Evolutionary conservation across 345 rosid species (phyloP), one percentile per base, ranked within the genome.

Genomic region (Corchorus capsularis): DNA sequence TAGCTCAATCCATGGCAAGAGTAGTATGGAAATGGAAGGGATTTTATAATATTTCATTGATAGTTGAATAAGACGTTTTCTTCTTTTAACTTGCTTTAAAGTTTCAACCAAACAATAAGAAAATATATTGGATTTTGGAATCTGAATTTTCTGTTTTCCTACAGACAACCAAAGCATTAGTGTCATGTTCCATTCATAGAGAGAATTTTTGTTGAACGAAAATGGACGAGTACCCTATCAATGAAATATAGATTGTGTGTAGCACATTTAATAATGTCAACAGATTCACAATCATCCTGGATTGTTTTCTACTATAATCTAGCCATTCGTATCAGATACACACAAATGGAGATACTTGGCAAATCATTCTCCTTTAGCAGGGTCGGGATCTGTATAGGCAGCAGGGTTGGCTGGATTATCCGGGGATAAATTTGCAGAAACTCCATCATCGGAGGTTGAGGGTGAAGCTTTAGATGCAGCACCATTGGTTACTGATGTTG

Each of bases 401-500:
- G 55, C 34, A 5, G 80, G 22, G 54, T 41, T 45, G 45, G 69
- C 27, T 16, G 76, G 49, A 63, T 70, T 46, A 8, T 78, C 69
- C 8, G 83, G 19, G 8, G 80, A 32, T 47, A 75, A 55, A 32
- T 41, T 77, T 15, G 78, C 61, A 39, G 81, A 61, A 55, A 74
- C 43, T 15, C 34, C 15, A 34, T 52, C 69, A 39, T 54, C 20
- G 15, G 50, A 17, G 1, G 76, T 72, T 3, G 75, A 39, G 35
- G 83, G 45, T 27, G 88, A 75, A 61, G 69, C 62, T 35, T 67
- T 62, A 12, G 82, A 41, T n/a, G 59, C 13, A 27, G 45, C 63
- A n/a, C 69, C 75, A 14, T 46, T 53, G 9, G 76, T 47, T 22
- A 17, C 74, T 59, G 85, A 47, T 32, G 80, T 12, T 41, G 82